These are phyloP conservation scores for Leishmania major DNA, from an alignment of 208 protist species.

Conservation along the genomic window DNA sequence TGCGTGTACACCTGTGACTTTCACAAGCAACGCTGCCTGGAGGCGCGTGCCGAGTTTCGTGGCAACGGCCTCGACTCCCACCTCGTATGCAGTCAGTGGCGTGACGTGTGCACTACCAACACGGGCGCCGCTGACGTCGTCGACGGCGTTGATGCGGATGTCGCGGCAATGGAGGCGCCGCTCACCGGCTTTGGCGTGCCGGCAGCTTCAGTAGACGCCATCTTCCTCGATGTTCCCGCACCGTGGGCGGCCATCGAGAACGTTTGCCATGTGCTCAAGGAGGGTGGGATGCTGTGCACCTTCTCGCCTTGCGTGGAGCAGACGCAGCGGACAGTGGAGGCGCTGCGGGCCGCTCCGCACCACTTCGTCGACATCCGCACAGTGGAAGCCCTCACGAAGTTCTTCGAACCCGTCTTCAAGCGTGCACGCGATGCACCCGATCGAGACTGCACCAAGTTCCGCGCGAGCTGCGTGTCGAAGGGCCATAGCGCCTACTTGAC, in stretches of 20 bases:
- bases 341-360: constrained; percentile 60
- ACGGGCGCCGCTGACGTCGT: constrained; percentile 23
- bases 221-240: constrained; percentile 94
- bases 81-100: constrained; percentile 78
- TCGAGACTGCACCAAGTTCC: constrained; percentile 53
- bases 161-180: constrained; percentile 43
- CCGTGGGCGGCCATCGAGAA: constrained; percentile 91
- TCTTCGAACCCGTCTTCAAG: constrained; percentile 76
- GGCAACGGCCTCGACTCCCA: constrained; percentile 54
- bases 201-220: constrained; percentile 73
- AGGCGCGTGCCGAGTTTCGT: constrained; percentile 80
- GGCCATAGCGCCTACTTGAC: constrained; percentile 94
- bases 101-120: constrained; percentile 82
- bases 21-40: constrained; percentile 79
- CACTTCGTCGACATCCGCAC: constrained; percentile 90
- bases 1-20: constrained; percentile 91
- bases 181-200: constrained; percentile 78
- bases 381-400: constrained; percentile 82
- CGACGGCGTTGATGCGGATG: constrained; percentile 38
- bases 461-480: constrained; percentile 60
- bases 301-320: constrained; percentile 96
- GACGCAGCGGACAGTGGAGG: constrained; percentile 81
- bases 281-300: constrained; percentile 89
- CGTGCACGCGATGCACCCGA: constrained; percentile 39
- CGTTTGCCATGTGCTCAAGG: constrained; percentile 76